Conservation (phyloP, 192 early-diverging fungal genomes). For the Coemansia sp. region DNA sequence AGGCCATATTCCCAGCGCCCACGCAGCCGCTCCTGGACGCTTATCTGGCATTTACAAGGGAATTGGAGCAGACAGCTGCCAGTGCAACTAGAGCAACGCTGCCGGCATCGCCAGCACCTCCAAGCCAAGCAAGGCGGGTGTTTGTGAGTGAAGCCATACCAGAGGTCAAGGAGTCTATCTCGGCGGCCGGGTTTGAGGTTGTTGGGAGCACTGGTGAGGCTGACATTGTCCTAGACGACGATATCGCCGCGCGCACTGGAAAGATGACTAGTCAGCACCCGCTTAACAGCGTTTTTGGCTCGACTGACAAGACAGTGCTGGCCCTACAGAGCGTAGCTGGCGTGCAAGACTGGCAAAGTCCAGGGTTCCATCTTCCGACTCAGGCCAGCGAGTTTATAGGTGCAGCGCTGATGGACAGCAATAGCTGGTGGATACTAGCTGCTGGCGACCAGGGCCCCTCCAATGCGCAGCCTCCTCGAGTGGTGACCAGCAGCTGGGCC, state of each 20-base stretch:
- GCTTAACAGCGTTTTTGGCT: conserved; percentile 27
- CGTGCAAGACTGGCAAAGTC: conserved; percentile 31
- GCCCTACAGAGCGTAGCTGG: conserved; percentile 38
- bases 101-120: conserved; percentile 4
- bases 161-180: conserved; percentile 10
- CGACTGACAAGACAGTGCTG: conserved; percentile 22
- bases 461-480: conserved; percentile 12
- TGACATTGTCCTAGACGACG: conserved; percentile 39
- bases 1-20: conserved; percentile 41
- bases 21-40: conserved; percentile 40
- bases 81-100: conserved; percentile 8
- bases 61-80: conserved; percentile 20
- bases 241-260: neutral
- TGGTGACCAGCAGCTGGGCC: conserved; percentile 38
- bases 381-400: conserved; percentile 48
- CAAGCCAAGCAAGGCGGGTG: conserved; percentile 8
- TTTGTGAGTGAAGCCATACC: conserved; percentile 14
- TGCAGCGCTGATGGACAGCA: conserved; percentile 34
- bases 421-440: conserved; percentile 45
- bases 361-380: conserved; percentile 33
- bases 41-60: conserved; percentile 12
- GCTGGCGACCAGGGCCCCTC: conserved; percentile 15
- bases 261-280: conserved; percentile 31
- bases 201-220: conserved; percentile 14
- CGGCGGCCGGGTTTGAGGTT: conserved; percentile 14